A percentile compares a stretch with the other conserved stretches of the same genome.
These are phyloP conservation scores for Dysphania ambrosioides DNA, from an alignment of 148 eudicot genomes.

Conservation along the genomic window DNA sequence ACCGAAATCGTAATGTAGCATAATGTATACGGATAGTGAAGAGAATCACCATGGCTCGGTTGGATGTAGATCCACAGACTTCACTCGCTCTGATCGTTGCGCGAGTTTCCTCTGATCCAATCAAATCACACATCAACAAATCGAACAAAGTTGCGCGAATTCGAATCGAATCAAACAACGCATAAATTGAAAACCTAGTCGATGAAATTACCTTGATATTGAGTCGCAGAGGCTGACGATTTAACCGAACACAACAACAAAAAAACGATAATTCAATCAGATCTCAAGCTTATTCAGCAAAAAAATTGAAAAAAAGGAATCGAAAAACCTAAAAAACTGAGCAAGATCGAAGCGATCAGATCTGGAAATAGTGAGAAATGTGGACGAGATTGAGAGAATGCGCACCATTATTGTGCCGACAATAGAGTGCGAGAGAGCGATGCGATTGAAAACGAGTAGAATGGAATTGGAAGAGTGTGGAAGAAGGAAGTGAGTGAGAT, in stretches of 20 bases:
- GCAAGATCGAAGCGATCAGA: conserved; percentile 33
- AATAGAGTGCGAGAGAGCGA: not conserved
- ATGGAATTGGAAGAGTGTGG: not conserved
- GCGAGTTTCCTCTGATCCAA: conserved; percentile 71
- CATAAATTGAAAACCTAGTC: not conserved
- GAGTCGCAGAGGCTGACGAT: conserved; percentile 71
- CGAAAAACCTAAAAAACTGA: conserved; percentile 3
- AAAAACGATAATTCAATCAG: conserved; percentile 28
- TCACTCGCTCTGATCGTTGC: conserved; percentile 83
- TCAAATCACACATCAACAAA: conserved; percentile 8
- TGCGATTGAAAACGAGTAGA: not conserved
- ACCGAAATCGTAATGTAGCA: not conserved
- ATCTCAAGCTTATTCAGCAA: conserved; percentile 29
- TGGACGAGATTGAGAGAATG: not conserved
- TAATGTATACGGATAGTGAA: not conserved
- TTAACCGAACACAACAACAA: conserved; percentile 23
- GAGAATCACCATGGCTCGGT: conserved; percentile 77
- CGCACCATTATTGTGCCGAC: conserved; percentile 38
- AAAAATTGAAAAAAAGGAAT: not conserved
- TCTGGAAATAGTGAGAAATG: conserved; percentile 21
- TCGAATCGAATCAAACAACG: conserved; percentile 1
- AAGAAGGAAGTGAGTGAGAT: not conserved
- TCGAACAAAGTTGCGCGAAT: not conserved
- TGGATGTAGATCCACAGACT: conserved; percentile 88
- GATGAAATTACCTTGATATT: conserved; percentile 63